Evolutionary conservation across 108 stramenopile genomes (phyloP).

Genomic region (Conticribra guillardii): DNA sequence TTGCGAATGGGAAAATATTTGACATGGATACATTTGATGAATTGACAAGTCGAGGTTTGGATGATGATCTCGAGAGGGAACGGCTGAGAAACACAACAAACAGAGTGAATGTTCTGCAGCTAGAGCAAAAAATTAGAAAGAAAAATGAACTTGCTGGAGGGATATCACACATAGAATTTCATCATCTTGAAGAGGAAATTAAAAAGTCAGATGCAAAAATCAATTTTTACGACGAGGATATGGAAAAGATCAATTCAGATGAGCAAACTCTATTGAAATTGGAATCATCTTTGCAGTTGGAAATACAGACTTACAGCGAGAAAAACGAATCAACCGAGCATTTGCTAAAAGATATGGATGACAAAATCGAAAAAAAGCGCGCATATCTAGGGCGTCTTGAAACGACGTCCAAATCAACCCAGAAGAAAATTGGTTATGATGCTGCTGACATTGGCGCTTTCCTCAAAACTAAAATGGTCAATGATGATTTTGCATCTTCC

Average conservation of each 20-base stretch:
- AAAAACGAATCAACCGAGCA: not conserved
- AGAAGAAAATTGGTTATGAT: conserved; percentile 38
- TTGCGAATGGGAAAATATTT: conserved; percentile 3
- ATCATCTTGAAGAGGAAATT: not conserved
- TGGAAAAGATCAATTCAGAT: not conserved
- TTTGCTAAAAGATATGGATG: not conserved
- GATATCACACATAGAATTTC: conserved; percentile 17
- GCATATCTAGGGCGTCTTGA: conserved; percentile 3
- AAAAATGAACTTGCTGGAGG: conserved; percentile 19
- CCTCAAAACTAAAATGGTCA: conserved; percentile 3
- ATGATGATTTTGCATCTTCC: conserved; percentile 16
- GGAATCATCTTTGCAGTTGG: not conserved
- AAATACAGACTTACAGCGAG: conserved; percentile 2
- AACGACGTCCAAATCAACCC: not conserved
- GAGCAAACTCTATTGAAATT: not conserved
- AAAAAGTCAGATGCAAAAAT: conserved; percentile 13
- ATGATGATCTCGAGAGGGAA: conserved; percentile 16
- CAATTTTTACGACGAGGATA: conserved; percentile 3
- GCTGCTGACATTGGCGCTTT: conserved; percentile 50
- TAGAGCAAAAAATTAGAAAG: conserved; percentile 11
- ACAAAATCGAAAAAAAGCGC: conserved; percentile 13
- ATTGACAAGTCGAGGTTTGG: not conserved
- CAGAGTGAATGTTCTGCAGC: conserved; percentile 4
- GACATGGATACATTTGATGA: conserved; percentile 14
- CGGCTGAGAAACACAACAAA: conserved; percentile 2